A percentile compares a stretch with the other conserved stretches of the same genome.
phyloP scores from a whole-genome alignment of 306 rosid species.

The Amphicarpaea edgeworthii region DNA sequence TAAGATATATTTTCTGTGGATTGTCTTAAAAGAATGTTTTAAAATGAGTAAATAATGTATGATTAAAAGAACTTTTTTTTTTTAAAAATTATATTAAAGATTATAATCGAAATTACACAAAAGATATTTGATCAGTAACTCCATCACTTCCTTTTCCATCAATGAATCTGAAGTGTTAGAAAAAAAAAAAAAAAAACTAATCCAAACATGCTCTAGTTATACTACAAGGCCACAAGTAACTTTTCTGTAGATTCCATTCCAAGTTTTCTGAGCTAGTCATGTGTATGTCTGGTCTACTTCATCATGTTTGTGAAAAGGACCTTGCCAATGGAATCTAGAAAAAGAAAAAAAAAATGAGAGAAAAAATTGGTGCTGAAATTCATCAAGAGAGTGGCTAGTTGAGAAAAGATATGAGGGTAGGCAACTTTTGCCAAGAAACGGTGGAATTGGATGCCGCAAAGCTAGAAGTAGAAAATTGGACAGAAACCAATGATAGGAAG shows the following conservation, averaged over 20 bases:
- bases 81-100: not conserved
- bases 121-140: not conserved
- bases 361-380: constrained; percentile 11
- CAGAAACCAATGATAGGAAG: constrained; percentile 47
- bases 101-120: not conserved
- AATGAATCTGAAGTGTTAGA: not conserved
- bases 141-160: not conserved
- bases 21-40: no score
- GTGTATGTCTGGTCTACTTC: constrained; percentile 45
- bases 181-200: not conserved
- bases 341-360: not conserved
- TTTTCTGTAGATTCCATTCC: constrained; percentile 48
- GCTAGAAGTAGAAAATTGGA: constrained; percentile 45
- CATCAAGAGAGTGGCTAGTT: constrained; percentile 38
- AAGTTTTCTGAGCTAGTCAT: constrained; percentile 38
- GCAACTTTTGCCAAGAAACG: constrained; percentile 40
- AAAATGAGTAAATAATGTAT: not conserved
- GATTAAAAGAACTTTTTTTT: no score
- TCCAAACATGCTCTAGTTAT: constrained; percentile 25
- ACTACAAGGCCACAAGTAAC: constrained; percentile 22
- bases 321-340: constrained; percentile 30
- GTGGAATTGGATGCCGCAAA: constrained; percentile 53
- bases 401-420: constrained; percentile 34
- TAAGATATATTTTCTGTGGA: not conserved
- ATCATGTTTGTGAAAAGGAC: constrained; percentile 47